A percentile compares a stretch with the other conserved stretches of the same genome.
These are phyloP conservation scores for Dothideomycetidae sp. DNA, from an alignment of 2,329 filamentous ascomycete species.

Conservation along the genomic window DNA sequence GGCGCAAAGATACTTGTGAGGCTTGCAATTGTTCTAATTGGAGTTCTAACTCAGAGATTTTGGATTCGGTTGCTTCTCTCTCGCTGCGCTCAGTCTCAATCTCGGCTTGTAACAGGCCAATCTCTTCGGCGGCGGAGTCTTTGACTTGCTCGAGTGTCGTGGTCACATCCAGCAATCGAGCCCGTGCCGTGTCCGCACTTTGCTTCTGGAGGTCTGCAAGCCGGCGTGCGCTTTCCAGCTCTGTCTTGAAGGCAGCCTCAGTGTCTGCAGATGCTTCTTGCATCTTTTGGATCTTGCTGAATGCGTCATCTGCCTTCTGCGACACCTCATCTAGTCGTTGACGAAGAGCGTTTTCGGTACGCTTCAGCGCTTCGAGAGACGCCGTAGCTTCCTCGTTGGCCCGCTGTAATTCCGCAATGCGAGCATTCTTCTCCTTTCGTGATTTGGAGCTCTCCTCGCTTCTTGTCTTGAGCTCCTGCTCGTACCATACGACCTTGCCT, in stretches of 20 bases:
- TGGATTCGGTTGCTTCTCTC: conserved; percentile 46
- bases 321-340: conserved; percentile 71
- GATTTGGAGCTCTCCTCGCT: conserved; percentile 74
- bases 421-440: conserved; percentile 85
- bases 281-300: conserved; percentile 69
- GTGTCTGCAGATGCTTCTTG: conserved; percentile 68
- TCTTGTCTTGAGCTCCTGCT: conserved; percentile 82
- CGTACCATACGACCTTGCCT: conserved; percentile 85
- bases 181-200: conserved; percentile 56
- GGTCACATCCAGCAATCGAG: conserved; percentile 56
- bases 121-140: conserved; percentile 49
- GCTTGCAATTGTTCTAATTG: conserved; percentile 41
- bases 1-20: conserved; percentile 15
- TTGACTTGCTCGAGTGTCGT: conserved; percentile 47
- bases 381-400: conserved; percentile 73
- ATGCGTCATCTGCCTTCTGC: conserved; percentile 71
- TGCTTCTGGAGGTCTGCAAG: conserved; percentile 72
- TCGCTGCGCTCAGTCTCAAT: conserved; percentile 41
- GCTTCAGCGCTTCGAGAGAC: conserved; percentile 60
- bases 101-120: conserved; percentile 35
- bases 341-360: conserved; percentile 66
- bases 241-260: conserved; percentile 76
- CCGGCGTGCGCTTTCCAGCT: conserved; percentile 66
- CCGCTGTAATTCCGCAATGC: conserved; percentile 76
- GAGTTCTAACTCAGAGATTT: conserved; percentile 50